A percentile compares a stretch with the other conserved stretches of the same genome.
phyloP scores from a whole-genome alignment of 2,329 filamentous ascomycete species.

The Ophiobolus disseminans region DNA sequence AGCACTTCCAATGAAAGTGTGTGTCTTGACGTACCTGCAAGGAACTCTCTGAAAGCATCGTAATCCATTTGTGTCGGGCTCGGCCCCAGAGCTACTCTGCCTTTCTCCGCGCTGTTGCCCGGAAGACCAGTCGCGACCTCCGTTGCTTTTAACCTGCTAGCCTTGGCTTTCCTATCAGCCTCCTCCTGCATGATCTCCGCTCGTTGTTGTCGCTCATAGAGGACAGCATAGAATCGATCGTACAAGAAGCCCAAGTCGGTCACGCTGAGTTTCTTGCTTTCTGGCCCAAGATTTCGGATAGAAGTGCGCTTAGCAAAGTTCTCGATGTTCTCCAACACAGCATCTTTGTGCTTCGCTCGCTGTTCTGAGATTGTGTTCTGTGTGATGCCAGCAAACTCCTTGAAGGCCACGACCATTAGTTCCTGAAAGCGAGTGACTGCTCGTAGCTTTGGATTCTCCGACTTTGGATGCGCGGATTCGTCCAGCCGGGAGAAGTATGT shows the following conservation, averaged over 20 bases:
- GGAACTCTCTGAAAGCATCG: slow-evolving; percentile 91
- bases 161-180: slow-evolving; percentile 72
- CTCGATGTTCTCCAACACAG: slow-evolving; percentile 93
- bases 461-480: slow-evolving; percentile 94
- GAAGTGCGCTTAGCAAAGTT: slow-evolving; percentile 97
- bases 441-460: slow-evolving; percentile 91
- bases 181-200: slow-evolving; percentile 72
- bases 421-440: slow-evolving; percentile 97
- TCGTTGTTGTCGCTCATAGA: slow-evolving; percentile 91
- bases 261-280: slow-evolving; percentile 86
- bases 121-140: slow-evolving; percentile 58
- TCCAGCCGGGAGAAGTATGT: slow-evolving; percentile 92
- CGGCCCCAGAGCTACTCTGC: slow-evolving; percentile 84
- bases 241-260: slow-evolving; percentile 91
- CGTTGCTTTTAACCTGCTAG: slow-evolving; percentile 62
- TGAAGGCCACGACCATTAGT: slow-evolving; percentile 98
- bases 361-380: slow-evolving; percentile 90
- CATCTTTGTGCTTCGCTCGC: slow-evolving; percentile 89
- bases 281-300: slow-evolving; percentile 91
- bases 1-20: background rate
- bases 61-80: slow-evolving; percentile 97
- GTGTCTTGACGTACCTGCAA: slow-evolving; percentile 63
- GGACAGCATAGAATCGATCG: slow-evolving; percentile 88
- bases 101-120: slow-evolving; percentile 72
- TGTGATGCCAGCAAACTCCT: slow-evolving; percentile 95